Base-by-base conservation (phyloP, 2,329 filamentous ascomycete genomes). In the Botrytis elliptica region DNA sequence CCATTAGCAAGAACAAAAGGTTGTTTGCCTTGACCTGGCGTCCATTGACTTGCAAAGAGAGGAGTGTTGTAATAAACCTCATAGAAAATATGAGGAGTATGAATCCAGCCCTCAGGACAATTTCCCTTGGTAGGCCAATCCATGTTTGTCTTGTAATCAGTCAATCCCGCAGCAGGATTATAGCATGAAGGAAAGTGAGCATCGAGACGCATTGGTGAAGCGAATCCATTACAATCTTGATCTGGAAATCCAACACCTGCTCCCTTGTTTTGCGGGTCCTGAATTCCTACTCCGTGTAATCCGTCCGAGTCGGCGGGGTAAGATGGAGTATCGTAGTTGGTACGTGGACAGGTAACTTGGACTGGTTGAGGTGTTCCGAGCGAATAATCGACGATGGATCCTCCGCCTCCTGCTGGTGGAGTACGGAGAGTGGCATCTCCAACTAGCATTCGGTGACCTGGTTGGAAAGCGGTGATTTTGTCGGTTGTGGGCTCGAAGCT, bases 161-260 rank as follows among this genome's bases (percentile, higher is more conserved):
- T 66, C 7, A 87, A 84, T 22, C 75, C 77, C 33, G 72, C 90
- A 77, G 89, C 86, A 69, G 93, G 93, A 79, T 96, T 93, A 90
- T 93, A 96, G 88, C 94, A 97, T 5, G 92, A 95, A 3, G 93
- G 93, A 84, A 97, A 97, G 87, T 93, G 93, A 76, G 97, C 84
- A 83, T 97, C 94, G 63, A 95, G 85, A 71, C 94, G 92, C 67
- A 97, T 85, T 74, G 89, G 89, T 70, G 89, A 90, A 76, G 85
- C 85, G 73, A 83, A 85, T 70, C 88, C 87, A 78, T 92, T 89
- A 80, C 93, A 94, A 79, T 90, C 87, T 80, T 88, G 86, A 79
- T 90, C 86, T 42, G 93, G 93, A 81, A 96, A 92, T n/a, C 88
- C 89, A 29, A 86, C 84, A 75, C 89, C 89, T 63, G 86, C 83